Conservation (phyloP, 257 asterid species). For the Euphrasia confusa region DNA sequence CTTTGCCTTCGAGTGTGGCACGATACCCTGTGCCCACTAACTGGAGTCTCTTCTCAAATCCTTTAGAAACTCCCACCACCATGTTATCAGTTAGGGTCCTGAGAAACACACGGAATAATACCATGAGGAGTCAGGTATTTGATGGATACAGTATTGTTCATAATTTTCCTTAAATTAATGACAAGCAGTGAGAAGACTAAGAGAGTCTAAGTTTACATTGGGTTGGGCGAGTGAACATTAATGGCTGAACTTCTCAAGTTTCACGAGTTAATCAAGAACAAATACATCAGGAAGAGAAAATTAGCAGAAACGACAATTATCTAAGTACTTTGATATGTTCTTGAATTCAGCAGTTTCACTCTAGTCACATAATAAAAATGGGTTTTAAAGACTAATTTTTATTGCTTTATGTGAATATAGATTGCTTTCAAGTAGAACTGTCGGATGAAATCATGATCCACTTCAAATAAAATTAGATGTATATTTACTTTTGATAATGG, state of each 20-base stretch:
- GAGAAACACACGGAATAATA: constrained; percentile 19
- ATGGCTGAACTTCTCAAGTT: constrained; percentile 1
- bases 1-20: constrained; percentile 83
- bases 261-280: neutral
- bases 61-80: constrained; percentile 95
- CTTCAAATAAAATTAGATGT: neutral
- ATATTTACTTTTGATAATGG: neutral
- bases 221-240: neutral
- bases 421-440: constrained; percentile 8
- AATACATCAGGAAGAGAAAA: neutral
- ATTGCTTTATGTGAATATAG: neutral
- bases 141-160: neutral
- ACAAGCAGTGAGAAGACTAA: neutral
- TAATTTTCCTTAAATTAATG: neutral
- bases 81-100: constrained; percentile 96
- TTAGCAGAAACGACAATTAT: neutral
- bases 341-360: neutral
- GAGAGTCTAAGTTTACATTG: neutral
- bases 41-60: constrained; percentile 91
- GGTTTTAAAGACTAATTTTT: no score
- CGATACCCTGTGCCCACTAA: constrained; percentile 92
- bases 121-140: neutral
- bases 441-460: neutral
- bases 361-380: neutral
- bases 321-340: neutral